Evolutionary conservation across 1,284 basidiomycete species (phyloP).

Genomic region (Fomes fomentarius): DNA sequence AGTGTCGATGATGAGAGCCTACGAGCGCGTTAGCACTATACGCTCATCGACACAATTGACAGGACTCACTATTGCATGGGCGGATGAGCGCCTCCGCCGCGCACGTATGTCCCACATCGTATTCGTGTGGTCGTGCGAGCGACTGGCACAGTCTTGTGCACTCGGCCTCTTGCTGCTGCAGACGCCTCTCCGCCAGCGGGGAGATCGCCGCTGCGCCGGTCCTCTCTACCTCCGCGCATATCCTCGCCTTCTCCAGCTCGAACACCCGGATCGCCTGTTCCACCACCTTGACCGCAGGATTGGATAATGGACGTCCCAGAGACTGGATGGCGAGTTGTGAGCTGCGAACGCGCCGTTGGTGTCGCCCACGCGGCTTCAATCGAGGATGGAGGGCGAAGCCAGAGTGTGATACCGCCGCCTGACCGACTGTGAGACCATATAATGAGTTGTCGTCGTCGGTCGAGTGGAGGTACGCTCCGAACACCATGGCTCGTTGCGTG

Average conservation of each 20-base stretch:
- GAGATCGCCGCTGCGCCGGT: not conserved
- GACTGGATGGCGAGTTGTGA: slow-evolving; percentile 20
- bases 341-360: slow-evolving; percentile 16
- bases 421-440: slow-evolving; percentile 22
- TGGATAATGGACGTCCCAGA: slow-evolving; percentile 17
- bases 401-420: slow-evolving; percentile 18
- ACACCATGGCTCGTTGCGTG: slow-evolving; percentile 20
- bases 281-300: slow-evolving; percentile 16
- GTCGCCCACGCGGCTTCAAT: slow-evolving; percentile 14
- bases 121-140: slow-evolving; percentile 15
- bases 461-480: slow-evolving; percentile 19
- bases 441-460: slow-evolving; percentile 11
- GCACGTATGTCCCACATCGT: slow-evolving; percentile 23
- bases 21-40: no score
- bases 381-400: slow-evolving; percentile 20
- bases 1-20: slow-evolving; percentile 9
- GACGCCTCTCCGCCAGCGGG: slow-evolving; percentile 5
- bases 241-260: slow-evolving; percentile 12
- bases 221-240: slow-evolving; percentile 10
- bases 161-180: slow-evolving; percentile 18
- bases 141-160: slow-evolving; percentile 8
- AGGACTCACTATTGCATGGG: slow-evolving; percentile 19
- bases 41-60: no score
- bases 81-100: slow-evolving; percentile 25
- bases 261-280: slow-evolving; percentile 11